Conservation (phyloP, 73 alveolate genomes). For the Tetrahymena thermophila region DNA sequence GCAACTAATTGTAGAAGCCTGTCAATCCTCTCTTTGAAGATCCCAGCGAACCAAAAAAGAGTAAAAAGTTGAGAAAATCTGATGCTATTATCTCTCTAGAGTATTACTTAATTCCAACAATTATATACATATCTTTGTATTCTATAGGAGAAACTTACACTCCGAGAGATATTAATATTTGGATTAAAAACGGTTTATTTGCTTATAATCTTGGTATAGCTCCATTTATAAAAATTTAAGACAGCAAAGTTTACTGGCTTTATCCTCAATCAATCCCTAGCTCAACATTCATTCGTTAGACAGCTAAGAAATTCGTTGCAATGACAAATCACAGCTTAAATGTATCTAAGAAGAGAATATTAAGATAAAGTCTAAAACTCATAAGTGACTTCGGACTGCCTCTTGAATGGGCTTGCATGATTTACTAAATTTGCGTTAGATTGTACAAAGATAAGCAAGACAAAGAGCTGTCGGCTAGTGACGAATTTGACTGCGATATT, state of each 20-base stretch:
- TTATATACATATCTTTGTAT: neutral
- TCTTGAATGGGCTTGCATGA: neutral
- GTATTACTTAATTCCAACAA: neutral
- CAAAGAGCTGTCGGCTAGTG: neutral
- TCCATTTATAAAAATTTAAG: neutral
- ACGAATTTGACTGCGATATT: neutral
- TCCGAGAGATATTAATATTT: neutral
- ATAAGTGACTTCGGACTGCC: neutral
- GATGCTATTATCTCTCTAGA: neutral
- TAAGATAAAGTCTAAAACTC: neutral
- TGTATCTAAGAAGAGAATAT: neutral
- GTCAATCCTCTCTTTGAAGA: neutral
- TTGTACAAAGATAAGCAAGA: neutral
- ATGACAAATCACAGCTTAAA: neutral
- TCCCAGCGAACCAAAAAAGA: neutral
- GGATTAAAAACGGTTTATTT: neutral
- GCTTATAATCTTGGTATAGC: neutral
- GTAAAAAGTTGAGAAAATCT: neutral
- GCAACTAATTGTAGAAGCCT: neutral
- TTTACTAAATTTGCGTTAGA: neutral
- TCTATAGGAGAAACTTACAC: neutral
- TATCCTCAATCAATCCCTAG: neutral
- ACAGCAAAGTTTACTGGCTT: neutral
- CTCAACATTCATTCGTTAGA: neutral
- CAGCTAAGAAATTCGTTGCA: neutral